Base-by-base conservation (phyloP, 306 rosid species). In the Carpinus viminea region DNA sequence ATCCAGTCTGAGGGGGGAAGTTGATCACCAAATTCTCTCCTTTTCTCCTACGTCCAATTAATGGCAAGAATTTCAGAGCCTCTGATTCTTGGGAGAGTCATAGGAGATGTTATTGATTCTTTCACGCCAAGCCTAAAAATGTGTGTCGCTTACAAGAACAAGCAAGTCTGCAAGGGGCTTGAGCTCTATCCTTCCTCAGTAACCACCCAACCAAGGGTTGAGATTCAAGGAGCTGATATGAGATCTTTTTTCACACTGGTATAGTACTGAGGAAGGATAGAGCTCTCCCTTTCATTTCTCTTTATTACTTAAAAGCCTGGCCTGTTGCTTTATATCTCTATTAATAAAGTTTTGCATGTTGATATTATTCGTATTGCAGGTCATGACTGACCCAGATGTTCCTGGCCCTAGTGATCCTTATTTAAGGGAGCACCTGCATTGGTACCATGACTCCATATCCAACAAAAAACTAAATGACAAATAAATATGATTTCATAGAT, bases 321-420 rank as follows among this genome's bases (percentile, higher is more conserved):
- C n/a, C n/a, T 60, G 60, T 68, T 7, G 41, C 50, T 70, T 3
- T 38, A 24, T 51, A 43, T 47, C 53, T 82, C 70, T 36, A 65
- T 57, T 78, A 46, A 7, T 74, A 57, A 70, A 77, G 64, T 78
- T 17, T 2, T 73, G 26, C 26, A 24, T 24, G 61, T 60, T 45
- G 55, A 15, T 38, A 13, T 28, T 54, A 61, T 51, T n/a, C 36
- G 53, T 9, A 9, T 82, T 86, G 69, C 83, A 93, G 97, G 83
- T 93, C 20, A 88, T 93, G 96, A 88, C 90, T 26, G 97, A 93
- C 66, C 97, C 96, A 9, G 97, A 93, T 88, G 92, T 88, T 66
- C 96, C 97, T 74, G 94, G 96, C 76, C 97, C 97, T 15, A 93
- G 97, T 87, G 97, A 93, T 84, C 96, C 97, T 85, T 93, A 89